phyloP scores from a whole-genome alignment of 257 asterid genomes.

The Dorcoceras hygrometricum region DNA sequence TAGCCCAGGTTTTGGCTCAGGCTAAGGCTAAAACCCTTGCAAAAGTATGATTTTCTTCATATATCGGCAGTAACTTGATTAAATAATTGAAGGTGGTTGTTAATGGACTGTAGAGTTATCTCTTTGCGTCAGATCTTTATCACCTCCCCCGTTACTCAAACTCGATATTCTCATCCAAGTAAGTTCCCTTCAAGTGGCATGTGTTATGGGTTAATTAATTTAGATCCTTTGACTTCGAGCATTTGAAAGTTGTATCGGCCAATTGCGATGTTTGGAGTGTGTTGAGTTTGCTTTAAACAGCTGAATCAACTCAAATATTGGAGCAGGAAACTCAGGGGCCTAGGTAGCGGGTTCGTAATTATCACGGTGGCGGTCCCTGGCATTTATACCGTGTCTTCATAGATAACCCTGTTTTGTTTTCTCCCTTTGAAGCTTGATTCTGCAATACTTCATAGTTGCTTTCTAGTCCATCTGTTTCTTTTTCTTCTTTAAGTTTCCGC shows the following conservation, averaged over 20 bases:
- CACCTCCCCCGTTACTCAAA: slow-evolving; percentile 24
- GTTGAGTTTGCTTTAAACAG: slow-evolving; percentile 6
- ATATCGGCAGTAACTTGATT: not conserved
- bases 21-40: no score
- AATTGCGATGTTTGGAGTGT: not conserved
- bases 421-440: not conserved
- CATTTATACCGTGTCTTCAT: not conserved
- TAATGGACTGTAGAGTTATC: slow-evolving; percentile 70
- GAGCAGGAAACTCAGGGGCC: not conserved
- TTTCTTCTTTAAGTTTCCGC: no score
- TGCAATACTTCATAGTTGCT: no score
- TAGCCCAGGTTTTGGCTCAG: no score
- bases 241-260: not conserved
- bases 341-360: not conserved
- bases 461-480: no score
- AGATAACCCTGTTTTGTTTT: not conserved
- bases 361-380: not conserved
- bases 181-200: slow-evolving; percentile 15
- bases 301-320: not conserved
- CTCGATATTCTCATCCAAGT: slow-evolving; percentile 44
- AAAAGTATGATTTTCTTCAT: no score
- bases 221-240: not conserved
- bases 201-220: not conserved
- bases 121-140: slow-evolving; percentile 46
- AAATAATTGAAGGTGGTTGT: slow-evolving; percentile 35